Evolutionary conservation across 202 grass and related monocot genomes (phyloP), one percentile per base, ranked within the genome.

Genomic region (Carex arenaria): DNA sequence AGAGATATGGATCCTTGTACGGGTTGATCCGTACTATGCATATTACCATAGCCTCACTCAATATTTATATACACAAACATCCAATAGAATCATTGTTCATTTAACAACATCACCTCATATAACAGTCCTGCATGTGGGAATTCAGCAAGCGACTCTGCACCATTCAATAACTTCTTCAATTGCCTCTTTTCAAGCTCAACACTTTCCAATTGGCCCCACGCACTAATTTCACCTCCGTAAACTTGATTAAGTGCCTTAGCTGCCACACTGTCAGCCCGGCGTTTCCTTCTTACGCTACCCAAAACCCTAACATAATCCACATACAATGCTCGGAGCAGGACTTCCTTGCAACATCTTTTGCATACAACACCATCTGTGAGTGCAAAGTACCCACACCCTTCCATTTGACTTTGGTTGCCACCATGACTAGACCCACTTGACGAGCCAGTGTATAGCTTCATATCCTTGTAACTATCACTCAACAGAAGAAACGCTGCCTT

Each of bases 271-370:
- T 92, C 86, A 73, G 91, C 56, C 66, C 91, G 86, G 31, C 45
- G 57, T 89, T 90, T 94, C 83, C 89, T 95, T 76, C 93, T 82
- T 74, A 86, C 83, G 82, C 89, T 92, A 84, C 83, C 67, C 83
- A 95, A 87, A 87, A 99, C 96, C 79, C 93, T 93, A 68, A 95
- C 84, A 90, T 93, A 95, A 90, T 99, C 96, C 47, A 99, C 96
- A 72, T 90, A 95, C 42, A 99, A 65, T 82, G 93, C 91, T 53
- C 72, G 85, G 67, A 93, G 92, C 52, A 90, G 86, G 82, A 89
- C 88, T 85, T 93, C 88, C 82, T 65, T 89, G 64, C 93, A 95
- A 78, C 96, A 98, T 79, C 82, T 85, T 90, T 93, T 98, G 90
- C 96, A 98, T 61, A 98, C 90, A 79, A 89, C 81, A 85, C 70